Evolutionary conservation across 768 basidiomycete species (phyloP).

Genomic region (Trametes sanguinea): DNA sequence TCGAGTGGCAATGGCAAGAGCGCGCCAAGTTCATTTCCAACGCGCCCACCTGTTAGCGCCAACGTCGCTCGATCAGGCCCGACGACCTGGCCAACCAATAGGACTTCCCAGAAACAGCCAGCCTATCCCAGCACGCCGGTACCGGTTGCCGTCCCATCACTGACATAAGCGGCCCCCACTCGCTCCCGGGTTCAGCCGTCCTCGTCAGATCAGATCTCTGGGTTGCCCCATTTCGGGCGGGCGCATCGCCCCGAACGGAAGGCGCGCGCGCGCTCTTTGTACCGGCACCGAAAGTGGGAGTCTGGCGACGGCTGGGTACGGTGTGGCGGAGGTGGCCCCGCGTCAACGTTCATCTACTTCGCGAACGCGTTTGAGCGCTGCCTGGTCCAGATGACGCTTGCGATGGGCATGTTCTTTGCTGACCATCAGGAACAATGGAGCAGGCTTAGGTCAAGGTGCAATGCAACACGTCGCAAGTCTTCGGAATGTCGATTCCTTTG

Average conservation of each 20-base stretch:
- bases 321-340: conserved; percentile 3
- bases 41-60: not conserved
- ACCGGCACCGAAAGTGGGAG: no score
- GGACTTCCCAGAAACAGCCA: not conserved
- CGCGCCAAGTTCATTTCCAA: no score
- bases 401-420: no score
- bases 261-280: not conserved
- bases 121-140: not conserved
- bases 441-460: not conserved
- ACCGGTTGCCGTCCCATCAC: not conserved
- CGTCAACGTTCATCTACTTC: not conserved
- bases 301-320: conserved; percentile 11
- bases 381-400: no score
- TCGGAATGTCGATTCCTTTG: no score
- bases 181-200: conserved; percentile 7
- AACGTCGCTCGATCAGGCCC: conserved; percentile 1
- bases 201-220: not conserved
- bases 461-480: no score
- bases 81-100: not conserved
- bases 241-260: not conserved
- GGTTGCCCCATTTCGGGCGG: not conserved
- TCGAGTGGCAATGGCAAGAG: not conserved
- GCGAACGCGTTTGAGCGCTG: not conserved
- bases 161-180: conserved; percentile 5
- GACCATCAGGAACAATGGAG: no score